Conservation (phyloP, 164 flowering plant genomes). For the Chimonanthus salicifolius region DNA sequence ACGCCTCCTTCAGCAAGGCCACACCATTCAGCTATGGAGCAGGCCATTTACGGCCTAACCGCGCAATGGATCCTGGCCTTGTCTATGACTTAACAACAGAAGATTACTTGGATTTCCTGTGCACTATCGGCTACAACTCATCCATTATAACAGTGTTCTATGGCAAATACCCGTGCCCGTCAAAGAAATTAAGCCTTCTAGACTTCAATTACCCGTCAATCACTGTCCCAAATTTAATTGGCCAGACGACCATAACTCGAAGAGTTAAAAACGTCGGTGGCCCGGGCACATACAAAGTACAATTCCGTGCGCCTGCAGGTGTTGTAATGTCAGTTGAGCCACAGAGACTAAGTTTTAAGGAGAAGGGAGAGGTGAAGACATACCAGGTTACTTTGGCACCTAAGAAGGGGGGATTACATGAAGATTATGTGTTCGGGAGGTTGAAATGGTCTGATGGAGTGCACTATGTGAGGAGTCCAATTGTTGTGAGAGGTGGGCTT, state of each 20-base stretch:
- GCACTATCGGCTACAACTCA: constrained; percentile 33
- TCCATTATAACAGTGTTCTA: background rate
- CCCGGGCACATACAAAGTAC: constrained; percentile 40
- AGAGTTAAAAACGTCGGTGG: constrained; percentile 63
- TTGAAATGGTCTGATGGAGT: constrained; percentile 64
- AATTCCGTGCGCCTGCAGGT: constrained; percentile 33
- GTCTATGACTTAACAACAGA: constrained; percentile 46
- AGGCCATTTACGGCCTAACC: constrained; percentile 56
- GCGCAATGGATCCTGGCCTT: constrained; percentile 59
- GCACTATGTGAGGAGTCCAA: constrained; percentile 66
- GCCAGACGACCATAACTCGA: constrained; percentile 37
- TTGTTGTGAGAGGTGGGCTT: constrained; percentile 27
- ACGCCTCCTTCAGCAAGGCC: constrained; percentile 24
- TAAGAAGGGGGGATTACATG: background rate
- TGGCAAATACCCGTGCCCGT: constrained; percentile 20
- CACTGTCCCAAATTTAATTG: constrained; percentile 45
- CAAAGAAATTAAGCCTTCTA: constrained; percentile 2
- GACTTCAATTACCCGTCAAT: constrained; percentile 63
- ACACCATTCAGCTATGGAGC: constrained; percentile 49
- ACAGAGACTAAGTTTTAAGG: constrained; percentile 28
- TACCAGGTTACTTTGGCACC: constrained; percentile 33
- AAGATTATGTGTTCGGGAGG: constrained; percentile 49
- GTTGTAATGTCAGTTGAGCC: constrained; percentile 40
- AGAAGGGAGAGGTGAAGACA: constrained; percentile 49
- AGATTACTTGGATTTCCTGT: constrained; percentile 54